Evolutionary conservation across 768 basidiomycete species (phyloP), one percentile per base, ranked within the genome.

Genomic region (Suillus discolor): DNA sequence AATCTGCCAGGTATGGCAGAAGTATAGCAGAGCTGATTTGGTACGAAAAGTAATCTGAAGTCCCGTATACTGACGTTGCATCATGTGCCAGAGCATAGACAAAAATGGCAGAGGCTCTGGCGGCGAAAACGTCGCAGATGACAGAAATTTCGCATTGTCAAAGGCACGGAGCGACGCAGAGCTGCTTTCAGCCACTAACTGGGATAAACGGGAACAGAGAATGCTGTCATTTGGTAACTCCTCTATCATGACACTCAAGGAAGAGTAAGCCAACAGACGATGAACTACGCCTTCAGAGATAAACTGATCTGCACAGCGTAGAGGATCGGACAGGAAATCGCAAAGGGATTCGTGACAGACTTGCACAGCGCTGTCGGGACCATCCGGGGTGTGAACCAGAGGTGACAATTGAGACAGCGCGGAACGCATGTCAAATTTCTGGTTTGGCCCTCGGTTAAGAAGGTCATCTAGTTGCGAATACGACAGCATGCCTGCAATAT

Each of bases 331-430:
- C 25, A 60, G 18, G 18, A 41, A 60, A 7, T 42, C 39, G 18
- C 16, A 28, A 28, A 60, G 39, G 18, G 57, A 60, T 28, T 60
- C 57, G 18, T 60, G 57, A 42, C 57, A 60, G 18, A 60, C 3
- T 60, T 42, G 39, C 18, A 25, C 39, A 16, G 25, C 25, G 2
- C 39, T 20, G 18, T 28, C 25, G 0, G 12, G 16, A 18, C 39
- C 18, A 28, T 41, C 25, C 0, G 57, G 11, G 6, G 12, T 42
- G 18, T 23, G 6, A 42, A 60, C 39, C 16, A 60, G 57, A 20
- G 57, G 25, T 20, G 57, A 23, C 9, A 60, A 28, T 18, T 12
- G 57, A 28, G 57, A 25, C 18, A 60, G 20, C 0, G 1, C 39
- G 9, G 6, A 28, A 41, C 4, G 11, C 25, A 42, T 42, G 11